A percentile compares a stretch with the other conserved stretches of the same genome.
Conservation (phyloP, 495 filamentous ascomycete species). For the Penicillium riverlandense region DNA sequence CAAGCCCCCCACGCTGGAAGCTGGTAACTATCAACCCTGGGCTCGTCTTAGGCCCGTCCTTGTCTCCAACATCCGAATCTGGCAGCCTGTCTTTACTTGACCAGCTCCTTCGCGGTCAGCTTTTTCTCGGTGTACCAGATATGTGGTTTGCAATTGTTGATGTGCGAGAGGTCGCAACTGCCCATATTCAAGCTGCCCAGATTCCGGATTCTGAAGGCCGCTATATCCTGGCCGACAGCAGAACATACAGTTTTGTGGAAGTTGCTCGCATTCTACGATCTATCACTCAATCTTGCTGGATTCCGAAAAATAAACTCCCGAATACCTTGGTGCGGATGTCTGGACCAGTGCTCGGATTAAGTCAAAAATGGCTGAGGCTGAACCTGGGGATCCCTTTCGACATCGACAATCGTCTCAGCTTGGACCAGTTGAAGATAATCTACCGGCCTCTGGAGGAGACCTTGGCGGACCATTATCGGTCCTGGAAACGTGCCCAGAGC, state of each 20-base stretch:
- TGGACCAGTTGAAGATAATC: slow-evolving; percentile 8
- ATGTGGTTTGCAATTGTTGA: slow-evolving; percentile 8
- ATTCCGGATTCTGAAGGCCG: slow-evolving; percentile 4
- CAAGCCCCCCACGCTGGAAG: slow-evolving; percentile 3
- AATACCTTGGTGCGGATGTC: slow-evolving; percentile 5
- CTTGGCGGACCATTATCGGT: slow-evolving; percentile 10
- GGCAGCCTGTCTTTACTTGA: slow-evolving; percentile 12
- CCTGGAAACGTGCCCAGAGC: slow-evolving; percentile 4
- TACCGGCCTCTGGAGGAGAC: slow-evolving; percentile 13
- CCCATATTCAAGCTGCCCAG: slow-evolving; percentile 7
- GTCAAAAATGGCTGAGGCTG: slow-evolving; percentile 7
- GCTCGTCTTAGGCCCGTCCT: slow-evolving; percentile 11
- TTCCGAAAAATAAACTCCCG: slow-evolving; percentile 9
- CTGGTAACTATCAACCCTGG: slow-evolving; percentile 14
- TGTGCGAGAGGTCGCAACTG: slow-evolving; percentile 9
- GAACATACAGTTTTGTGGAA: slow-evolving; percentile 7
- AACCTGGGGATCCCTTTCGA: slow-evolving; percentile 10
- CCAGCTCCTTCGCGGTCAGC: slow-evolving; percentile 5
- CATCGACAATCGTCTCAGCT: slow-evolving; percentile 8
- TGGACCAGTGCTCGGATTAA: slow-evolving; percentile 10
- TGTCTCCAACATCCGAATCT: slow-evolving; percentile 11
- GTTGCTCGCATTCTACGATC: slow-evolving; percentile 6
- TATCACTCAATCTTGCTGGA: slow-evolving; percentile 3
- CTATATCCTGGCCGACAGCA: slow-evolving; percentile 7
- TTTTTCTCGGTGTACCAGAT: slow-evolving; percentile 5